A percentile compares a stretch with the other conserved stretches of the same genome.
Evolutionary conservation across 148 eudicot genomes (phyloP).

Genomic region (Talinum fruticosum): DNA sequence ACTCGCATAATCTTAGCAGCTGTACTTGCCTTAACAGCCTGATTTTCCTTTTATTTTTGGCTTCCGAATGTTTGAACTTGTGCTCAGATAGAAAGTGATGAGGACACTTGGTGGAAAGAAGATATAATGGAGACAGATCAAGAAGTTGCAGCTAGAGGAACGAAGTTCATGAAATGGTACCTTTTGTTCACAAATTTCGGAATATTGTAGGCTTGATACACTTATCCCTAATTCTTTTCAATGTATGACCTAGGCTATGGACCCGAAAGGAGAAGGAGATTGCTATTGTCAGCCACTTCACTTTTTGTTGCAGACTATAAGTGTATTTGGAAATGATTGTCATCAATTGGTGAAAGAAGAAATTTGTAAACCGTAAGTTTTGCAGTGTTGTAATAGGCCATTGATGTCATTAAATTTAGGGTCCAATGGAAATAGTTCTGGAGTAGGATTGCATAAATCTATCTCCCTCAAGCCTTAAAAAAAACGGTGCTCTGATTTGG

Average conservation of each 20-base stretch:
- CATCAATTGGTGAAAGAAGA: slow-evolving; percentile 58
- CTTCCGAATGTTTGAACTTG: slow-evolving; percentile 10
- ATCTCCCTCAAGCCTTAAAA: too few relatives aligned
- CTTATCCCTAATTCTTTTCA: too few relatives aligned
- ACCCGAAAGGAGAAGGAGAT: slow-evolving; percentile 78
- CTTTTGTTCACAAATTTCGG: slow-evolving; percentile 3
- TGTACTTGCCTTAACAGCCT: not conserved
- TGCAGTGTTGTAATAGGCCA: not conserved
- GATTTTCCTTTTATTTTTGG: not conserved
- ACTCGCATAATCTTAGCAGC: not conserved
- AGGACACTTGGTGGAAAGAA: slow-evolving; percentile 55
- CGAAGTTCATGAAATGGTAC: slow-evolving; percentile 79
- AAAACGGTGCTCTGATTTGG: not conserved
- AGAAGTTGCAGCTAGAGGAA: slow-evolving; percentile 67
- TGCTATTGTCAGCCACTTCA: slow-evolving; percentile 73
- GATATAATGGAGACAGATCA: slow-evolving; percentile 57
- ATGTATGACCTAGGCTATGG: slow-evolving; percentile 53
- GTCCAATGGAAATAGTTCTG: too few relatives aligned
- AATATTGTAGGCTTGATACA: too few relatives aligned
- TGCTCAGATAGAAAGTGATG: slow-evolving; percentile 72
- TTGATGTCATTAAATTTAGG: too few relatives aligned
- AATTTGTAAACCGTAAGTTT: slow-evolving; percentile 56
- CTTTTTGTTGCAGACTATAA: slow-evolving; percentile 50
- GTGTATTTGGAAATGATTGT: slow-evolving; percentile 66
- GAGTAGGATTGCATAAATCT: too few relatives aligned